Evolutionary conservation across 108 stramenopile species (phyloP).

Genomic region (Pseudonitzschia multiseries): DNA sequence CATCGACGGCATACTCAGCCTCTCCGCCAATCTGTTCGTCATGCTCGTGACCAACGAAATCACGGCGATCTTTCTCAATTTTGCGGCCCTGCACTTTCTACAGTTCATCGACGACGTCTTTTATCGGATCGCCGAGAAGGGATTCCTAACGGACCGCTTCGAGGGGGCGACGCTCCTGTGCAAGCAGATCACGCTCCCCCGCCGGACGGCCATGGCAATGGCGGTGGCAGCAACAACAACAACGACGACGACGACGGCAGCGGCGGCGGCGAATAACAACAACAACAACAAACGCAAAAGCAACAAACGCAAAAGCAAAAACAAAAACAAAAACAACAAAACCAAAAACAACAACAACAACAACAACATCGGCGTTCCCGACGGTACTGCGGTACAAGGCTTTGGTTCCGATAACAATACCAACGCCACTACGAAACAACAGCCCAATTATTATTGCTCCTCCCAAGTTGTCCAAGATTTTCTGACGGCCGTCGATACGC

Average conservation of each 20-base stretch:
- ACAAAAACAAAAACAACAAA: too few relatives aligned
- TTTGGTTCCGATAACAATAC: too few relatives aligned
- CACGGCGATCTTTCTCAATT: conserved; percentile 54
- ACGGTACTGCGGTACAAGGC: too few relatives aligned
- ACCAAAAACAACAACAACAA: too few relatives aligned
- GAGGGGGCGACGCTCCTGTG: not conserved
- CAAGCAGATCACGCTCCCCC: not conserved
- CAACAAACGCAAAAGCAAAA: too few relatives aligned
- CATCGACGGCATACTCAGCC: conserved; percentile 11
- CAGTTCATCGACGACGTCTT: conserved; percentile 61
- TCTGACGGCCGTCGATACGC: not conserved
- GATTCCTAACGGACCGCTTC: conserved; percentile 5
- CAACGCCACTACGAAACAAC: too few relatives aligned
- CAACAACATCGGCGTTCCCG: too few relatives aligned
- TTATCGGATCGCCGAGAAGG: conserved; percentile 46
- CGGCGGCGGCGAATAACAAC: too few relatives aligned
- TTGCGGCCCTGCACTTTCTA: conserved; percentile 66
- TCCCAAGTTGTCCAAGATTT: not conserved
- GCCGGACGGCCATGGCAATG: not conserved
- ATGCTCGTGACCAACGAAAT: conserved; percentile 46
- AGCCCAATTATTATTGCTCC: too few relatives aligned
- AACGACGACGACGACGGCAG: too few relatives aligned
- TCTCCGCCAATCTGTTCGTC: conserved; percentile 46
- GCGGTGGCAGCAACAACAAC: not conserved
- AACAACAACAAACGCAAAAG: too few relatives aligned